Percentiles rank a stretch among this genome's conserved stretches.
These are phyloP conservation scores for Eremothecium gossypii DNA, from an alignment of 1,139 yeast genomes.

Conservation along the genomic window DNA sequence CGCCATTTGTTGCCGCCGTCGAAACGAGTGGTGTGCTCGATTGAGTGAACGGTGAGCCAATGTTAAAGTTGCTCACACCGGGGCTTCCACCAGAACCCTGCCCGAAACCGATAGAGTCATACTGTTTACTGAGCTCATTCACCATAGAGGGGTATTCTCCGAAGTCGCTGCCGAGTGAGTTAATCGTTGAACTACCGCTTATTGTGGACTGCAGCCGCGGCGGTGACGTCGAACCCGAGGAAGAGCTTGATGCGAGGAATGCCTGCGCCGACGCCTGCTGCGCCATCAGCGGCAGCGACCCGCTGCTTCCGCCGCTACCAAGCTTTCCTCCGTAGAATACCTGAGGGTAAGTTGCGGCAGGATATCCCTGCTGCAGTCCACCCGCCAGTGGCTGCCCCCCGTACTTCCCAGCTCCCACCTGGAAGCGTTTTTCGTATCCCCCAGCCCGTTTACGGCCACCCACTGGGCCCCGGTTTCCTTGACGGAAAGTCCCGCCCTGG, in stretches of 20 bases:
- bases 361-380: constrained; percentile 6
- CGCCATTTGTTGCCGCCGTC: constrained; percentile 4
- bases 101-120: constrained; percentile 6
- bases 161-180: constrained; percentile 11
- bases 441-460: constrained; percentile 5
- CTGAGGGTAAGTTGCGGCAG: constrained; percentile 17
- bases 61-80: constrained; percentile 3
- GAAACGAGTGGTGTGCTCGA: constrained; percentile 1
- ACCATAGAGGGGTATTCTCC: constrained; percentile 11
- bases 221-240: constrained; percentile 15
- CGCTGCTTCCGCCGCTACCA: constrained; percentile 11
- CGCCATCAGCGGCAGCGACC: constrained; percentile 10
- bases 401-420: not conserved
- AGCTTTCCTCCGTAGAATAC: constrained; percentile 13
- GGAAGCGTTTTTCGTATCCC: constrained; percentile 1
- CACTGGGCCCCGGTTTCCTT: not conserved
- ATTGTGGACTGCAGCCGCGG: constrained; percentile 13
- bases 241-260: constrained; percentile 14
- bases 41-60: constrained; percentile 2
- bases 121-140: constrained; percentile 11
- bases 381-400: constrained; percentile 6
- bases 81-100: constrained; percentile 8
- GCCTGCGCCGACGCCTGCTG: constrained; percentile 10
- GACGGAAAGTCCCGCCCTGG: constrained; percentile 1
- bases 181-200: constrained; percentile 13